A percentile compares a stretch with the other conserved stretches of the same genome.
phyloP scores from a whole-genome alignment of 495 filamentous ascomycete species.

The Tuber calosporum region DNA sequence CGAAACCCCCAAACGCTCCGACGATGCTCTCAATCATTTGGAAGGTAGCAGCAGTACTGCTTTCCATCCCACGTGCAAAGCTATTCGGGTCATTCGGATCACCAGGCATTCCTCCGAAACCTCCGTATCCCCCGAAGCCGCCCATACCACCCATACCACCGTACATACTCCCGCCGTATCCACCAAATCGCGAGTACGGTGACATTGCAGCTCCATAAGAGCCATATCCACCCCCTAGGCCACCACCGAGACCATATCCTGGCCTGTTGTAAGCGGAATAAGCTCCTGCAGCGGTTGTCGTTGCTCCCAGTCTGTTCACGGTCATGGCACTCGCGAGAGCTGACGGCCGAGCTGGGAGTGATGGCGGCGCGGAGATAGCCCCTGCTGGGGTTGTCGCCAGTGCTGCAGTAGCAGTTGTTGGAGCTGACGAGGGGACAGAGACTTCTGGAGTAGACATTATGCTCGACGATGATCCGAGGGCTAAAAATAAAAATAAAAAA shows the following conservation, averaged over 20 bases:
- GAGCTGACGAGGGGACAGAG: slow-evolving; percentile 43
- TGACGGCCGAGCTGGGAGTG: slow-evolving; percentile 73
- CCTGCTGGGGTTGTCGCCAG: slow-evolving; percentile 45
- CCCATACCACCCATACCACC: slow-evolving; percentile 55
- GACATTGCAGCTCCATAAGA: slow-evolving; percentile 47
- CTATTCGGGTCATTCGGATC: slow-evolving; percentile 91
- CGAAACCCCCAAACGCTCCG: slow-evolving; percentile 95
- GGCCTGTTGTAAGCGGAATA: slow-evolving; percentile 59
- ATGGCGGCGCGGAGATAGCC: slow-evolving; percentile 52
- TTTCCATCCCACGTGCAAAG: slow-evolving; percentile 79
- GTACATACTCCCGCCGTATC: slow-evolving; percentile 54
- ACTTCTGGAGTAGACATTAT: slow-evolving; percentile 43
- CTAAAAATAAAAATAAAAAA: no score
- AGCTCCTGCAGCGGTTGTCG: slow-evolving; percentile 48
- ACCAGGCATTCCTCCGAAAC: slow-evolving; percentile 53
- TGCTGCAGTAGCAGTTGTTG: slow-evolving; percentile 45
- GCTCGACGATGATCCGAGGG: slow-evolving; percentile 11
- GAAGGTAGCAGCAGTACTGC: slow-evolving; percentile 93
- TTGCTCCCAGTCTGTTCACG: slow-evolving; percentile 53
- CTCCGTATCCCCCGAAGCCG: slow-evolving; percentile 53
- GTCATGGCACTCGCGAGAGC: slow-evolving; percentile 66
- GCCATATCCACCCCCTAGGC: slow-evolving; percentile 46
- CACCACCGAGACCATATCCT: slow-evolving; percentile 38
- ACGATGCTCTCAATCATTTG: slow-evolving; percentile 98
- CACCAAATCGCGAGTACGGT: slow-evolving; percentile 49